Conservation (phyloP, 176 grass and related monocot species). For the Carex scoparia region DNA sequence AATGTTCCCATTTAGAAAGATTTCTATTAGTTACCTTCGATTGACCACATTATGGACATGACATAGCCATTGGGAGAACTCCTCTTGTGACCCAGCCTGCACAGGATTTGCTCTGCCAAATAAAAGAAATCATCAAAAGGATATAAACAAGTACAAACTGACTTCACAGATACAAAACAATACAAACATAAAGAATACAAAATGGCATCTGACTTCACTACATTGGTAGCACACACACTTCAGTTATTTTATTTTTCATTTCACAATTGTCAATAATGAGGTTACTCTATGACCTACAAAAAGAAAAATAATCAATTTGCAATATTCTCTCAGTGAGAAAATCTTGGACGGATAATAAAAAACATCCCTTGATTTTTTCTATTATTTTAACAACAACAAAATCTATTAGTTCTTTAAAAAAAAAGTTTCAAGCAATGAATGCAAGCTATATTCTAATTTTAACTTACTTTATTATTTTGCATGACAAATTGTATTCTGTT, state of each 20-base stretch:
- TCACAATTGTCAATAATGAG: neutral
- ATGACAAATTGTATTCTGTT: neutral
- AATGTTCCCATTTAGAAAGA: neutral
- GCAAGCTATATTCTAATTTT: neutral
- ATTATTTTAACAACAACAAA: neutral
- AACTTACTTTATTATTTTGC: neutral
- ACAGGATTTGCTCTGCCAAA: slow-evolving; percentile 73
- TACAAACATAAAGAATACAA: neutral
- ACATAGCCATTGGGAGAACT: slow-evolving; percentile 92
- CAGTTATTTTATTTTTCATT: neutral
- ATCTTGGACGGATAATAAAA: neutral
- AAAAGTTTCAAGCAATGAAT: neutral
- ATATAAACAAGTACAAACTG: neutral
- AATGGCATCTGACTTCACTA: neutral
- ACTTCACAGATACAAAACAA: neutral
- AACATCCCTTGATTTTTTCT: neutral
- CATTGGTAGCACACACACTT: neutral
- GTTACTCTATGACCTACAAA: neutral
- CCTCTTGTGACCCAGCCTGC: slow-evolving; percentile 75
- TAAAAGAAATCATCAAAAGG: neutral
- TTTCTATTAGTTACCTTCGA: slow-evolving; percentile 52
- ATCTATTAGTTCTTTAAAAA: neutral
- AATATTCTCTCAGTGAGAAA: neutral
- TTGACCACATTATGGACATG: slow-evolving; percentile 93
- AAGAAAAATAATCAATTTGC: neutral